Conservation (phyloP, 306 rosid species). For the Elaeagnus macrophylla region DNA sequence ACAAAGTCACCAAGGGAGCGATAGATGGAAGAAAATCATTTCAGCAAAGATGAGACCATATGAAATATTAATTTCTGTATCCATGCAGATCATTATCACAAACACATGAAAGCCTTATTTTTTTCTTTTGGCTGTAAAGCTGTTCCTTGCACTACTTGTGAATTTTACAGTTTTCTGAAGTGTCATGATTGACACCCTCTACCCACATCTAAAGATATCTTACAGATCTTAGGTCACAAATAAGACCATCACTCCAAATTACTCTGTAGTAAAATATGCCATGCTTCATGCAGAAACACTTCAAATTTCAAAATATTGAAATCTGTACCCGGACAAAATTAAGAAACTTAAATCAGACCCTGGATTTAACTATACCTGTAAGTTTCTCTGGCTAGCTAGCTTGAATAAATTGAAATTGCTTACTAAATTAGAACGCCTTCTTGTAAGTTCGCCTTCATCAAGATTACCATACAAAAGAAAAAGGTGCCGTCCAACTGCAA, state of each 20-base stretch:
- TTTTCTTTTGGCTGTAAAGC: too few relatives aligned
- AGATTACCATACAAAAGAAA: slow-evolving; percentile 56
- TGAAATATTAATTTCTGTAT: neutral
- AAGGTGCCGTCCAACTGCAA: slow-evolving; percentile 65
- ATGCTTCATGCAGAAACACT: slow-evolving; percentile 2
- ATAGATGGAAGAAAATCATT: neutral
- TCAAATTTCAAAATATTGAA: neutral
- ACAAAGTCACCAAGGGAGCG: neutral
- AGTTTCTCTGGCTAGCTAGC: slow-evolving; percentile 58
- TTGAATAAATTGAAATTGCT: slow-evolving; percentile 68
- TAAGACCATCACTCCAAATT: neutral
- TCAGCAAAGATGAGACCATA: neutral
- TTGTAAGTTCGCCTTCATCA: slow-evolving; percentile 88
- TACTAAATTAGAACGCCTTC: slow-evolving; percentile 56
- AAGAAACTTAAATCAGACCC: slow-evolving; percentile 12
- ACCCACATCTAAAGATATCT: neutral
- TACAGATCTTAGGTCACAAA: neutral
- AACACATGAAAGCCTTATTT: neutral
- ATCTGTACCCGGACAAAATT: neutral
- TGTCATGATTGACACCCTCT: slow-evolving; percentile 1
- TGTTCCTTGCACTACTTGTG: neutral
- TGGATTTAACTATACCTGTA: slow-evolving; percentile 53
- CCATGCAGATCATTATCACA: neutral
- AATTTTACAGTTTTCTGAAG: neutral
- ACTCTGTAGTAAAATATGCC: neutral